phyloP scores from a whole-genome alignment of 352 stramenopile species.

The Pythium aristosporum region DNA sequence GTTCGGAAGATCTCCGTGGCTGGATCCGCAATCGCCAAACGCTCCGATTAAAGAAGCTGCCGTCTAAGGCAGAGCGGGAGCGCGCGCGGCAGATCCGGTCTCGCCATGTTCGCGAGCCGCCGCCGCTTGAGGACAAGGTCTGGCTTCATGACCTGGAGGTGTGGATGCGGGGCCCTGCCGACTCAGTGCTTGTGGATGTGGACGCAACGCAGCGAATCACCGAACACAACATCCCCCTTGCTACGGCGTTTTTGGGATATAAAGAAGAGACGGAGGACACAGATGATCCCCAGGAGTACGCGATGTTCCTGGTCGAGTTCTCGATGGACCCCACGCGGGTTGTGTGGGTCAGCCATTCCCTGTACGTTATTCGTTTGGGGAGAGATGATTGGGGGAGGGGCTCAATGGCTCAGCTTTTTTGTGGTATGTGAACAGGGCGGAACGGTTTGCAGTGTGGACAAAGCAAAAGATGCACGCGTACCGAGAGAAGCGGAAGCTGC shows the following conservation, averaged over 20 bases:
- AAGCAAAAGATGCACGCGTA: slow-evolving; percentile 19
- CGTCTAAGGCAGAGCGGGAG: slow-evolving; percentile 10
- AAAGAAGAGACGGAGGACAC: neutral
- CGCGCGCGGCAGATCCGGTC: slow-evolving; percentile 4
- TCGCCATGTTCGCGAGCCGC: neutral
- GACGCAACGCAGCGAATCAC: slow-evolving; percentile 38
- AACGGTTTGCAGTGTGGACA: slow-evolving; percentile 27
- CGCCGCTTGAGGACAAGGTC: slow-evolving; percentile 7
- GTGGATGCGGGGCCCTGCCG: slow-evolving; percentile 20
- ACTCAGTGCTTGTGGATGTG: slow-evolving; percentile 25
- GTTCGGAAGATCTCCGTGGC: slow-evolving; percentile 23
- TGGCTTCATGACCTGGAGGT: slow-evolving; percentile 25
- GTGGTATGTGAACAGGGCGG: slow-evolving; percentile 15
- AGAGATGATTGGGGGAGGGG: neutral
- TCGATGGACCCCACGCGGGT: slow-evolving; percentile 57
- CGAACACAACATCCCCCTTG: slow-evolving; percentile 20
- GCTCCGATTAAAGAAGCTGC: slow-evolving; percentile 25
- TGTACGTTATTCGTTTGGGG: slow-evolving; percentile 33
- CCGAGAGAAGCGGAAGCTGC: neutral
- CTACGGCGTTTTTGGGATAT: neutral
- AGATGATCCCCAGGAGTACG: slow-evolving; percentile 29
- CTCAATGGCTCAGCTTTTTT: neutral
- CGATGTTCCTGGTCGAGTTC: slow-evolving; percentile 68
- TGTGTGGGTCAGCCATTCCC: slow-evolving; percentile 66
- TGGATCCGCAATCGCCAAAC: slow-evolving; percentile 30